A percentile compares a stretch with the other conserved stretches of the same genome.
Evolutionary conservation across 164 flowering plant species (phyloP).

Genomic region (Vitis rupestris): DNA sequence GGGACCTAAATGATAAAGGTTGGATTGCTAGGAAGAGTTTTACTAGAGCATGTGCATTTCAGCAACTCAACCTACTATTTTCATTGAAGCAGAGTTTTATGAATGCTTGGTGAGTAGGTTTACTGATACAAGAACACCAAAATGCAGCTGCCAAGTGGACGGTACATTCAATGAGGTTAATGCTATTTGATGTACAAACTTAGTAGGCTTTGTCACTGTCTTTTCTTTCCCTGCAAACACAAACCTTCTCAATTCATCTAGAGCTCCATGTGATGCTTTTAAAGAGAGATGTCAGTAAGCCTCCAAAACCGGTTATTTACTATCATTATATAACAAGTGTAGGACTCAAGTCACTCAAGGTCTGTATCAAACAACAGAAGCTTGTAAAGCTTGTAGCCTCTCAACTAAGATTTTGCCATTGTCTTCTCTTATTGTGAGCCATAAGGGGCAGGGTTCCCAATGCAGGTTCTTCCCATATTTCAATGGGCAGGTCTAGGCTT

Average conservation of each 20-base stretch:
- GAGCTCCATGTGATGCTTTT: slow-evolving; percentile 43
- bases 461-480: slow-evolving; percentile 28
- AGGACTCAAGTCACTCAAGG: slow-evolving; percentile 1
- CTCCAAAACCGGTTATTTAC: not conserved
- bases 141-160: slow-evolving; percentile 31
- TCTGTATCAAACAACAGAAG: not conserved
- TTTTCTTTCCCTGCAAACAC: slow-evolving; percentile 7
- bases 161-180: slow-evolving; percentile 42
- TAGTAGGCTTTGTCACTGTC: slow-evolving; percentile 14
- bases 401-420: not conserved
- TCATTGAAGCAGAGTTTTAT: slow-evolving; percentile 7
- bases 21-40: too few species aligned
- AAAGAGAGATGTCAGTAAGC: slow-evolving; percentile 23
- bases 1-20: too few species aligned
- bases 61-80: too few species aligned
- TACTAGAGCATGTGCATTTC: too few species aligned
- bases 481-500: slow-evolving; percentile 34
- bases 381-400: not conserved
- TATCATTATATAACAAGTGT: slow-evolving; percentile 19
- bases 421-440: not conserved
- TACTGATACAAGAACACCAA: not conserved
- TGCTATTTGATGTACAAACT: slow-evolving; percentile 11
- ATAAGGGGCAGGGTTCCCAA: slow-evolving; percentile 16
- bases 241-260: slow-evolving; percentile 20
- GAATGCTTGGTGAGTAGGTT: slow-evolving; percentile 12